Base-by-base conservation (phyloP, 345 rosid species). In the Arabis hirsuta region DNA sequence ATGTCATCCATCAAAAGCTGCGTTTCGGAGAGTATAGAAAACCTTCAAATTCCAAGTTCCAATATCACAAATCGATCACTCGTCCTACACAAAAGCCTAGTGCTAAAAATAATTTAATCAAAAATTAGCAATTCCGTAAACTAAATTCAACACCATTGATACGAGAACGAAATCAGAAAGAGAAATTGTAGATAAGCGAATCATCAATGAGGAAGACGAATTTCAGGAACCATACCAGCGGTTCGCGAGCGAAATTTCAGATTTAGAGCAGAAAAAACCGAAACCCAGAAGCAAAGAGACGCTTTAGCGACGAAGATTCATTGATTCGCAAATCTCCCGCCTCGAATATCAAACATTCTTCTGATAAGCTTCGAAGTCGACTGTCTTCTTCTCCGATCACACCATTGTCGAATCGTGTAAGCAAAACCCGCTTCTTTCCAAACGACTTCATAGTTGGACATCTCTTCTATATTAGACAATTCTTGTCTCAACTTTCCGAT, bases 1-100 rank as follows among this genome's bases (percentile, higher is more conserved):
- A 19, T 12, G n/a, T 62, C 65, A 55, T 55, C 71, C 74, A 76
- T 69, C 53, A 67, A 19, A 3, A 62, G 2, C 74, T 62, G 74
- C 70, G 22, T 27, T 8, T 53, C 39, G 29, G 14, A 59, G n/a
- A 48, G 19, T 55, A 27, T 12, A 31, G 2, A 12, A 20, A 42
- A 39, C 60, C 9, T 53, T 48, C 56, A 48, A 48, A 32, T 57
- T 48, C 54, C 43, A 71, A 50, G 12, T 39, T 50, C 52, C 44
- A 41, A 12, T 29, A 26, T 51, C 68, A 71, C 44, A 71, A 12
- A 39, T 46, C 60, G 54, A 71, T 41, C 67, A 41, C 59, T 19
- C 41, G 24, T 22, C 24, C 24, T 22, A 22, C 1, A 22, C 24
- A 22, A 22, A 22, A 22, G 24, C 43, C 20, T 22, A 22, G 10